Conservation (phyloP, 345 rosid species). For the Isatis tinctoria region DNA sequence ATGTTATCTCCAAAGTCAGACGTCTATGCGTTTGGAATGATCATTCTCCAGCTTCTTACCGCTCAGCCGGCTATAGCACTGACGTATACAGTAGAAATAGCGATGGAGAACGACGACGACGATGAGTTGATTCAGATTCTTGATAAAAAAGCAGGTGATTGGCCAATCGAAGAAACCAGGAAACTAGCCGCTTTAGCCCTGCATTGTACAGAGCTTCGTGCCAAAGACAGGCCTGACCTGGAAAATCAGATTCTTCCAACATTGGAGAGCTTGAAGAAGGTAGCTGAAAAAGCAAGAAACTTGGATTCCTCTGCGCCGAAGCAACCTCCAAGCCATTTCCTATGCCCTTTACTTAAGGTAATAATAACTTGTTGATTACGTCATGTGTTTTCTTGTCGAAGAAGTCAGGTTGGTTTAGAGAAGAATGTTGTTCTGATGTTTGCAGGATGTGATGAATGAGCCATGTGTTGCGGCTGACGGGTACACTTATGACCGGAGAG, state of each 20-base stretch:
- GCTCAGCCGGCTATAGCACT: constrained; percentile 75
- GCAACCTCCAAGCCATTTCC: constrained; percentile 57
- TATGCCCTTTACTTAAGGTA: constrained; percentile 81
- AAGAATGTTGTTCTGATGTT: not conserved
- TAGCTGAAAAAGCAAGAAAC: constrained; percentile 42
- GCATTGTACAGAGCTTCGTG: constrained; percentile 64
- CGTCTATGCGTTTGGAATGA: constrained; percentile 78
- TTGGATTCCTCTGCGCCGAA: constrained; percentile 1
- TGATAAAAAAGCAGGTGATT: constrained; percentile 61
- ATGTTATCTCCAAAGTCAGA: constrained; percentile 67
- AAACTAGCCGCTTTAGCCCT: constrained; percentile 60
- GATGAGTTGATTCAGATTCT: constrained; percentile 44
- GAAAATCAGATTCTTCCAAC: constrained; percentile 59
- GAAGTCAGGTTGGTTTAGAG: not conserved
- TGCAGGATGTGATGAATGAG: constrained; percentile 73
- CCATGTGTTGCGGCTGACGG: constrained; percentile 94
- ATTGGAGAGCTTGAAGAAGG: constrained; percentile 53
- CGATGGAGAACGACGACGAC: constrained; percentile 41
- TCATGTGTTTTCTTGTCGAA: not conserved
- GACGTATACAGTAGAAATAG: constrained; percentile 57
- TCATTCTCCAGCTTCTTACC: constrained; percentile 75
- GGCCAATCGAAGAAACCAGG: constrained; percentile 72
- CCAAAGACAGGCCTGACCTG: constrained; percentile 56
- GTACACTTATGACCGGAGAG: constrained; percentile 67
- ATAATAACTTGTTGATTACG: constrained; percentile 12